Evolutionary conservation across 768 basidiomycete species (phyloP), one percentile per base, ranked within the genome.

Genomic region (Termitomyces sp.): DNA sequence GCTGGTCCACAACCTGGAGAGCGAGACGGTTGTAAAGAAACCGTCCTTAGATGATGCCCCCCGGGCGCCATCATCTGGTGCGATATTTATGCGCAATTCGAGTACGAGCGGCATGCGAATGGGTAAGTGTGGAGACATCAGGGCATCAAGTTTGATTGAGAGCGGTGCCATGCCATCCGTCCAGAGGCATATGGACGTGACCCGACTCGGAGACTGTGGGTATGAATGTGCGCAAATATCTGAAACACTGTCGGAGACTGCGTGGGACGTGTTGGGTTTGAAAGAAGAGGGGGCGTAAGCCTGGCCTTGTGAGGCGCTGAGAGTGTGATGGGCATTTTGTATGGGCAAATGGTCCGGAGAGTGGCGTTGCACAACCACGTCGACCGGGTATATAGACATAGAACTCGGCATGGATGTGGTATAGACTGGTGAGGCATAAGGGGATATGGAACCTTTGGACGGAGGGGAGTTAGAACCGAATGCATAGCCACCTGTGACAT

Each of bases 141-240:
- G 69, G 22, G 77, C 73, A 67, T 86, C 86, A 56, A 87, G 73
- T 59, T 84, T 81, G 67, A 88, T 74, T 31, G 76, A 71, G 55
- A 84, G 77, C 18, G 84, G 77, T n/a, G 77, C 71, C 84, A 89
- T 87, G 58, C 87, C 86, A 62, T 87, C 85, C 24, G 88, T 83
- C 65, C 78, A 78, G 18, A 90, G 74, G 41, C 76, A 78, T 56
- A 89, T 67, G 46, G 71, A 72, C 59, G 70, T 68, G 67, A 75
- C 65, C 63, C 72, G 68, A 63, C 39, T 72, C 58, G 57, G 63
- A 10, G 49, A 43, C 26, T 59, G 64, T 53, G 49, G 59, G 58
- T 53, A 58, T 47, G 57, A 59, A 52, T 66, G 57, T 42, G 60
- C 37, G 29, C 55, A 51, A 13, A 39, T 13, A 31, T 34, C 29